phyloP scores from a whole-genome alignment of 1,284 basidiomycete species.

The Ceratobasidium sp. region DNA sequence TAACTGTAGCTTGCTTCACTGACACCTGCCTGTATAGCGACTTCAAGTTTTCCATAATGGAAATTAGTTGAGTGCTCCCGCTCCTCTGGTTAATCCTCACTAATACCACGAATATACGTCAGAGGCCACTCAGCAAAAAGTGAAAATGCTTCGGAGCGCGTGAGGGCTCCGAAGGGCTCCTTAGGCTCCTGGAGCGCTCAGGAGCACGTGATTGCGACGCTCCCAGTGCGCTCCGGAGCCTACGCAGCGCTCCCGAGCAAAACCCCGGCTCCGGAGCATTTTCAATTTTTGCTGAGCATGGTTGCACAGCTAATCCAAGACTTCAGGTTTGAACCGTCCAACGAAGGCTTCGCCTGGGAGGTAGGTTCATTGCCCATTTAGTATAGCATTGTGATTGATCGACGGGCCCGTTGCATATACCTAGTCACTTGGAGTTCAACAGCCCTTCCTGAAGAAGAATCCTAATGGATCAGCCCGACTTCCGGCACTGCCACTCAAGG shows the following conservation, averaged over 20 bases:
- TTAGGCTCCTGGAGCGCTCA: no score
- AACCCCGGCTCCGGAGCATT: no score
- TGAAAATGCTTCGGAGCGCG: no score
- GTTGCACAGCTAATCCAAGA: background rate
- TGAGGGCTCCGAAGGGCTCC: no score
- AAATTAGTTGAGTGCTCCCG: constrained; percentile 22
- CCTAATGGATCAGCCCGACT: background rate
- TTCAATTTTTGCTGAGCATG: background rate
- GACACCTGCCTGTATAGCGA: constrained; percentile 3
- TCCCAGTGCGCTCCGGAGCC: no score
- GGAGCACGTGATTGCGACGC: no score
- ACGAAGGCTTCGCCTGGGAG: constrained; percentile 16
- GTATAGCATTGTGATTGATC: background rate
- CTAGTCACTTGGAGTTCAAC: constrained; percentile 1
- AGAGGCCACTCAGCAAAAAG: no score
- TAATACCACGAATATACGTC: background rate
- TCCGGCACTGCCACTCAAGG: constrained; percentile 6
- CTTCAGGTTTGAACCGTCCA: constrained; percentile 28
- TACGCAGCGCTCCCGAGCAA: no score
- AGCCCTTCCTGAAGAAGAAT: constrained; percentile 19
- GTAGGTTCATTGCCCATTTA: background rate
- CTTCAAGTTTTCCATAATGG: constrained; percentile 33
- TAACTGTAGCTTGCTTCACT: background rate
- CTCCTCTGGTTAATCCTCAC: background rate
- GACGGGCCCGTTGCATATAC: background rate